Base-by-base conservation (phyloP, 306 rosid species). In the Dryas drummondii region DNA sequence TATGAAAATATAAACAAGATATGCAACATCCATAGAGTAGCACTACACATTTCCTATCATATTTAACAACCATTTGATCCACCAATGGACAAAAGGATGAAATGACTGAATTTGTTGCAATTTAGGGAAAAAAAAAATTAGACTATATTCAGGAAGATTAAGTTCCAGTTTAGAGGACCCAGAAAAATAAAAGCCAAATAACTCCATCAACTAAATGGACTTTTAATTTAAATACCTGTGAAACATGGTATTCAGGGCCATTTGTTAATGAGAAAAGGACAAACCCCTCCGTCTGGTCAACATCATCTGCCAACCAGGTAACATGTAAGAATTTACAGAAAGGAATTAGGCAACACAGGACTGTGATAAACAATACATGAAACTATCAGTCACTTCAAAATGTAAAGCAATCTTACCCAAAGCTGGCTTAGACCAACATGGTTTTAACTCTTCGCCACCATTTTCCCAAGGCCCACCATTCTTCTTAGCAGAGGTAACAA, bases 241-340 rank as follows among this genome's bases (percentile, higher is more conserved):
- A 92, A 74, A 94, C 91, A 79, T 94, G 97, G 81, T 91, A 94
- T 83, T 91, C 98, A 0, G 98, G 97, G 49, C 98, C 98, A 72
- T 87, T 93, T 37, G 98, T 94, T 72, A 94, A 83, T 1, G 98
- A 91, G 83, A 94, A 89, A 66, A 85, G 87, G 84, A 94, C 92
- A 78, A 79, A 92, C 1, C 99, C 99, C 19, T 86, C 92, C 26
- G 94, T 89, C 84, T 82, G 87, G 79, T 86, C 91, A 15, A 79
- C 93, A 58, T 84, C 89, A 2, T 87, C 99, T 90, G 91, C 79
- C n/a, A 85, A 27, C 50, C 80, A 76, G 76, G 60, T 47, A 57
- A 76, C 44, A 81, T 53, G 63, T 44, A 52, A 49, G 60, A 73
- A 79, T 70, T 9, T 50, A 80, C 5, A 2, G 49, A 72, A 42